Base-by-base conservation (phyloP, 2,329 filamentous ascomycete genomes). In the Trichoderma oligosporum region DNA sequence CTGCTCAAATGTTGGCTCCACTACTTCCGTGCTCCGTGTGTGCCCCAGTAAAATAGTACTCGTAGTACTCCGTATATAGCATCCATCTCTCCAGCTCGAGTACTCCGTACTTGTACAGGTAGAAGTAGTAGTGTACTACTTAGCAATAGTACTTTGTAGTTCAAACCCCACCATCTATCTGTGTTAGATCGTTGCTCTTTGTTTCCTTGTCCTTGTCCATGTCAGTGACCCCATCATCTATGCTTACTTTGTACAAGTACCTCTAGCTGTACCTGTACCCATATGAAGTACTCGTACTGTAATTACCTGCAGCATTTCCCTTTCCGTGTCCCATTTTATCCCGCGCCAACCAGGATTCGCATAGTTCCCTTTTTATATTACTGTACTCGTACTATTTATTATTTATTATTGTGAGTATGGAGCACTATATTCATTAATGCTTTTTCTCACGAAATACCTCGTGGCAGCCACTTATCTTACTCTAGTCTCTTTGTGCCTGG, bases 141-240 rank as follows among this genome's bases (percentile, higher is more conserved):
- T 35, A 35, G 8, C 31, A 35, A 35, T 14, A 22, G 35, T 16
- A 24, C 25, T 18, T 29, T 27, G 24, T 31, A 16, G 51, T n/a
- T 47, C n/a, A 5, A 18, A 56, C 53, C 53, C 53, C 53, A 56
- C 53, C 53, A 47, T 47, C 53, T 39, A 29, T 29, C 35, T 31
- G 22, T 38, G 24, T 35, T 39, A 56, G 53, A 56, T 56, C 53
- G 53, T 36, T 56, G 42, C 18, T 27, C 18, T 47, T 33, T n/a
- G n/a, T n/a, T n/a, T n/a, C n/a, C n/a, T n/a, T n/a, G 35, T 35
- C 52, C 52, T 38, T 46, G 44, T 18, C 53, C 53, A 45, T 54
- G 24, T 20, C 25, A 47, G n/a, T 31, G 44, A 14, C 18, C 44
- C 29, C n/a, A n/a, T n/a, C n/a, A 33, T 33, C 42, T 41, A 39